Base-by-base conservation (phyloP, 805 yeast genomes). In the Yamadazyma nakazawae region DNA sequence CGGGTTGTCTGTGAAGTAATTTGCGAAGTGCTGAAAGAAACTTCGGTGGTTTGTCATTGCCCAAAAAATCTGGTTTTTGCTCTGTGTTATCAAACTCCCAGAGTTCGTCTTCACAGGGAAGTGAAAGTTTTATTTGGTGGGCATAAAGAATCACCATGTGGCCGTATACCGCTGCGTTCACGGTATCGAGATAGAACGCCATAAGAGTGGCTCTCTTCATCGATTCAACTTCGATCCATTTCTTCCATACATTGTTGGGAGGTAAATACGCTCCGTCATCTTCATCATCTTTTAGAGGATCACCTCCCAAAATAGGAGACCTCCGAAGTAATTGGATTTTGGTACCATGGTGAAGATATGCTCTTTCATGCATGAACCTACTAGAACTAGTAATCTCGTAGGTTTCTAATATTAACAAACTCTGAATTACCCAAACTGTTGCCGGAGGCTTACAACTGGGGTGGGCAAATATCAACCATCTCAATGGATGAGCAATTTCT, bases 311-410 rank as follows among this genome's bases (percentile, higher is more conserved):
- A 11, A 69, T 44, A n/a, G 62, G 62, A 14, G 57, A 50, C 38
- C 63, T 46, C 36, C 64, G 43, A 8, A 61, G 47, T 11, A 63
- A 37, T 44, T 62, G 65, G 14, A 62, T 58, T 47, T 63, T 63
- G n/a, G 94, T 82, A 5, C 94, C 96, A 61, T 88, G 96, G 57
- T 88, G 94, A n/a, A 88, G 67, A 61, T 83, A 88, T 0, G 88
- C 84, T 39, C 96, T 64, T 60, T 87, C 96, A 61, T 88, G 96
- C 43, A 85, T 59, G 34, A 64, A 65, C 51, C 96, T 66, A 32
- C 77, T 74, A 0, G 87, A 69, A 51, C 84, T 79, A 46, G 81
- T 74, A 58, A 87, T 85, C 60, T 88, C 96, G 59, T 78, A 85
- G 54, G 80, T 78, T 58, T 88, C 96, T 14, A 88, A 60, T 51